These are phyloP conservation scores for Penicillium longicatenatum DNA, from an alignment of 495 filamentous ascomycete species.

Conservation along the genomic window DNA sequence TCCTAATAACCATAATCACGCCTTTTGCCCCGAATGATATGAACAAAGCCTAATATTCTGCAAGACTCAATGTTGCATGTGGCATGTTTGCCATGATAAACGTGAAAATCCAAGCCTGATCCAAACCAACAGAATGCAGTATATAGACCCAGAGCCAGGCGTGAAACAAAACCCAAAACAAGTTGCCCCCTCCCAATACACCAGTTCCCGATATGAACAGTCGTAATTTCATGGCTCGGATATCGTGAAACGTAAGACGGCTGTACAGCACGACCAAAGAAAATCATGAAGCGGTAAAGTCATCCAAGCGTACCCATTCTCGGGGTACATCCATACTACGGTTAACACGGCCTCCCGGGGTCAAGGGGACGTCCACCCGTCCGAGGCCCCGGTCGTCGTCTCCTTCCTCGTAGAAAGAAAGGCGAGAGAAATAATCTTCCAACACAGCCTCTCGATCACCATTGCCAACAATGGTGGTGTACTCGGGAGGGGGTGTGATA, in stretches of 20 bases:
- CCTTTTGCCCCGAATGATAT: background rate
- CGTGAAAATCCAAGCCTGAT: background rate
- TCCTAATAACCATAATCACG: background rate
- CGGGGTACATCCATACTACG: slow-evolving; percentile 68
- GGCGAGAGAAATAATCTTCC: slow-evolving; percentile 85
- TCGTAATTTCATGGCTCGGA: slow-evolving; percentile 36
- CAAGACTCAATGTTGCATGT: background rate
- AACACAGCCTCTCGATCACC: slow-evolving; percentile 73
- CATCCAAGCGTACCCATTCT: slow-evolving; percentile 54
- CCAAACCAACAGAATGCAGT: background rate
- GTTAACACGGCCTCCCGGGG: slow-evolving; percentile 67
- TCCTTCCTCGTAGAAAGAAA: slow-evolving; percentile 64
- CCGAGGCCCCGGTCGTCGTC: slow-evolving; percentile 52
- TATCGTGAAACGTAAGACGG: slow-evolving; percentile 18
- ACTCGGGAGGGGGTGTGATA: slow-evolving; percentile 84
- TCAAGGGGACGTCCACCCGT: slow-evolving; percentile 66
- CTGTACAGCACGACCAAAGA: background rate
- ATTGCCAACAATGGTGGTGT: slow-evolving; percentile 80
- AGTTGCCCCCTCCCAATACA: slow-evolving; percentile 4
- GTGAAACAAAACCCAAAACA: background rate
- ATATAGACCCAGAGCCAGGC: background rate
- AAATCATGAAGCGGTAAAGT: slow-evolving; percentile 31
- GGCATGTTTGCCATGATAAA: background rate
- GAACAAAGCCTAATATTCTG: background rate
- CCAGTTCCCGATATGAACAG: slow-evolving; percentile 21